These are phyloP conservation scores for Lichtheimia corymbifera DNA, from an alignment of 371 early-diverging fungal species.

Conservation along the genomic window DNA sequence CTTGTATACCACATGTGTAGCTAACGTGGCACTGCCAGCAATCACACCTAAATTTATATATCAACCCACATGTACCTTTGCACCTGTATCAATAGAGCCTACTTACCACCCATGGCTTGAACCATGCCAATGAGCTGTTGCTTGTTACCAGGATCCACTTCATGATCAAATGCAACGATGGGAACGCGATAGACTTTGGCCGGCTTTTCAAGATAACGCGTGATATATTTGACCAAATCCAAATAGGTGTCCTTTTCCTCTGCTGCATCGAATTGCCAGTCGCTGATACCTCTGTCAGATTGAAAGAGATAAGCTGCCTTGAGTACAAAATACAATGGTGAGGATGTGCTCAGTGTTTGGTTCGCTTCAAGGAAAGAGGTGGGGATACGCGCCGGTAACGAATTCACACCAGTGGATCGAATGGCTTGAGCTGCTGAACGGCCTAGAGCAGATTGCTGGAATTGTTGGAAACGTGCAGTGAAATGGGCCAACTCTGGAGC, in stretches of 20 bases:
- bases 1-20: constrained; percentile 64
- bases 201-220: constrained; percentile 28
- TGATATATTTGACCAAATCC: constrained; percentile 45
- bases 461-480: constrained; percentile 57
- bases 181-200: constrained; percentile 40
- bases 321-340: constrained; percentile 52
- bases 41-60: constrained; percentile 12
- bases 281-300: constrained; percentile 41
- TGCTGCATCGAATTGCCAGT: constrained; percentile 60
- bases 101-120: constrained; percentile 52
- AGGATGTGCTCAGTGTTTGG: constrained; percentile 14
- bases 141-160: constrained; percentile 42
- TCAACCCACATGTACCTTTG: constrained; percentile 11
- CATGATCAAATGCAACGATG: constrained; percentile 48
- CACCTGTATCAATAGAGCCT: neutral
- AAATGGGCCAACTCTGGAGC: constrained; percentile 63
- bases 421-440: constrained; percentile 29
- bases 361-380: constrained; percentile 51
- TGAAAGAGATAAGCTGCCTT: constrained; percentile 58
- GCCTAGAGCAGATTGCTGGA: constrained; percentile 63
- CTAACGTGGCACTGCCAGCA: constrained; percentile 31
- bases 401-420: neutral
- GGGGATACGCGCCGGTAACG: constrained; percentile 46
- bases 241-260: constrained; percentile 39
- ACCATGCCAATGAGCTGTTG: constrained; percentile 37